A percentile compares a stretch with the other conserved stretches of the same genome.
phyloP scores from a whole-genome alignment of 352 stramenopile species.

The Thraustotheca clavata region DNA sequence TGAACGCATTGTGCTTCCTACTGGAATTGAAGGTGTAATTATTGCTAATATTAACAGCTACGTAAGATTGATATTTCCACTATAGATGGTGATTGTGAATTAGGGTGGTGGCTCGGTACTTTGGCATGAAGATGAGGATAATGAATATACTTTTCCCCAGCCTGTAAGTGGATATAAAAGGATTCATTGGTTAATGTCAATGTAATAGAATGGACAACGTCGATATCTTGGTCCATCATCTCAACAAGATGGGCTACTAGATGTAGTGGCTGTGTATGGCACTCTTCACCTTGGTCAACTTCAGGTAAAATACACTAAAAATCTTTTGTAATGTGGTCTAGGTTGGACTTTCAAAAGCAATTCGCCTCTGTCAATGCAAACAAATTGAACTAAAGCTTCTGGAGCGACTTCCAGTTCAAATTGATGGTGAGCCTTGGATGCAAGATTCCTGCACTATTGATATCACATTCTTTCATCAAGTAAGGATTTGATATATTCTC shows the following conservation, averaged over 20 bases:
- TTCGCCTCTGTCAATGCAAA: conserved; percentile 67
- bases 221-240: conserved; percentile 43
- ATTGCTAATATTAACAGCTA: conserved; percentile 86
- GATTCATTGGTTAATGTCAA: neutral
- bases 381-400: conserved; percentile 45
- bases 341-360: conserved; percentile 64
- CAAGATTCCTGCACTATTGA: conserved; percentile 74
- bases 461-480: conserved; percentile 69
- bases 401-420: conserved; percentile 78
- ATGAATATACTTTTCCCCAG: conserved; percentile 28
- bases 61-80: conserved; percentile 1
- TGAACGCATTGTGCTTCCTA: conserved; percentile 51
- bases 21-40: conserved; percentile 78
- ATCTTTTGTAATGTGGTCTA: neutral
- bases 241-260: conserved; percentile 86
- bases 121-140: conserved; percentile 62
- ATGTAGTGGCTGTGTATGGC: conserved; percentile 90
- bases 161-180: neutral
- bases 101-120: conserved; percentile 76
- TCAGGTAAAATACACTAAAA: conserved; percentile 45
- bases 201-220: conserved; percentile 7
- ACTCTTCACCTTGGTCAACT: conserved; percentile 92
- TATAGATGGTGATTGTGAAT: neutral
- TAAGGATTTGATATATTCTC: conserved; percentile 18
- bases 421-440: conserved; percentile 93